Evolutionary conservation across 2,329 filamentous ascomycete genomes (phyloP), one percentile per base, ranked within the genome.

Genomic region (Stagonosporopsis tanaceti): DNA sequence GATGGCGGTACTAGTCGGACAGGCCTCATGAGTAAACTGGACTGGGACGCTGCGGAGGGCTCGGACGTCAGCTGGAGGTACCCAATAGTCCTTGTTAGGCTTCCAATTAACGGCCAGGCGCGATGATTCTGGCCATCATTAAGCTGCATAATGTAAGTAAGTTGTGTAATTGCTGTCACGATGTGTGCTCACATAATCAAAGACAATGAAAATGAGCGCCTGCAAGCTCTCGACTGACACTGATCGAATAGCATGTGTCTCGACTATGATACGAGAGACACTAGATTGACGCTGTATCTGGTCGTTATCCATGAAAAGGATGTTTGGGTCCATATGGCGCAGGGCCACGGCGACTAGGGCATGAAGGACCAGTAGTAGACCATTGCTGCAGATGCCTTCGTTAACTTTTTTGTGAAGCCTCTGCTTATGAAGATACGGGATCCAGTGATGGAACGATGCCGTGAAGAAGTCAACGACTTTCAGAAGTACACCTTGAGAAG

Each of bases 391-490:
- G 5, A 56, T 35, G 1, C 59, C 58, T 42, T 68, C 57, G 12
- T 53, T 58, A 9, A 72, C 69, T 24, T 62, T 64, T 4, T 57
- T 64, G 28, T 67, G 69, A 3, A 74, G 60, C n/a, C 70, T 55
- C 25, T 68, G 47, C 50, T 74, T 74, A 57, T 74, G 71, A 1
- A 73, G 51, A 30, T 71, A 73, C 1, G 72, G 72, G 8, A 74
- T 71, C 72, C 72, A 74, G 41, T 74, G 72, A 55, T 74, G 72
- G n/a, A 73, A 73, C 0, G 72, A 71, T 9, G 63, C 53, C 27
- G 68, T 73, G 30, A 73, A 74, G 38, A 69, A 73, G 27, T 73
- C 68, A 3, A 62, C 68, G 7, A 73, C 50, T 38, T 68, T 72
- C 35, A 66, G 32, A 1, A 74, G 60, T 8, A 73, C 42, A 20